Percentiles rank a stretch among this genome's conserved stretches.
These are phyloP conservation scores for Podospora fimiseda DNA, from an alignment of 495 filamentous ascomycete genomes.

Conservation along the genomic window DNA sequence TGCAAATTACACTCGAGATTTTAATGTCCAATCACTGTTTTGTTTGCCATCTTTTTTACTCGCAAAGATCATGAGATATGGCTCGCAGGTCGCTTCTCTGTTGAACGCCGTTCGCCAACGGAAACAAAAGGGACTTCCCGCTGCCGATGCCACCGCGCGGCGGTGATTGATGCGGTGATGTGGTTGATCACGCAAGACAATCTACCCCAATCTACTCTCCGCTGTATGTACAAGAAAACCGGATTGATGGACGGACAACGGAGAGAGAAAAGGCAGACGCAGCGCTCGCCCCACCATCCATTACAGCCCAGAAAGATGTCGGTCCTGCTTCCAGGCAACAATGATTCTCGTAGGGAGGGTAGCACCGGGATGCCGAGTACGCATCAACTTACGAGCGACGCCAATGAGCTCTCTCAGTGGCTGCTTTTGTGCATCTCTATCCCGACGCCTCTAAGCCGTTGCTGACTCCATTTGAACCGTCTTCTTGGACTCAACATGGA, in stretches of 20 bases:
- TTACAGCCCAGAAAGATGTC: conserved; percentile 3
- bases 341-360: background rate
- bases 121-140: conserved; percentile 4
- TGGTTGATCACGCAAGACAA: background rate
- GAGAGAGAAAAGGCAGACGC: background rate
- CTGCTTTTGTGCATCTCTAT: background rate
- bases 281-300: conserved; percentile 2
- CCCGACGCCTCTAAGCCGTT: background rate
- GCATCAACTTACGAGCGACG: conserved; percentile 6
- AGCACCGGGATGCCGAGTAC: background rate
- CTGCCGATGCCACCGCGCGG: conserved; percentile 7
- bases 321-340: background rate
- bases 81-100: background rate
- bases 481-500: no score
- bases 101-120: conserved; percentile 3
- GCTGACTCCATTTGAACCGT: background rate
- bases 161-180: background rate
- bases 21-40: background rate
- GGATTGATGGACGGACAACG: background rate
- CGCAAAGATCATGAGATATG: no score
- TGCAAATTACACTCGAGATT: no score
- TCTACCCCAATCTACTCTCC: no score
- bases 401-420: background rate
- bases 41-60: no score
- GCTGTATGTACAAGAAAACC: no score